Evolutionary conservation across 2,329 filamentous ascomycete genomes (phyloP).

Genomic region (Penicillium sclerotigenum): DNA sequence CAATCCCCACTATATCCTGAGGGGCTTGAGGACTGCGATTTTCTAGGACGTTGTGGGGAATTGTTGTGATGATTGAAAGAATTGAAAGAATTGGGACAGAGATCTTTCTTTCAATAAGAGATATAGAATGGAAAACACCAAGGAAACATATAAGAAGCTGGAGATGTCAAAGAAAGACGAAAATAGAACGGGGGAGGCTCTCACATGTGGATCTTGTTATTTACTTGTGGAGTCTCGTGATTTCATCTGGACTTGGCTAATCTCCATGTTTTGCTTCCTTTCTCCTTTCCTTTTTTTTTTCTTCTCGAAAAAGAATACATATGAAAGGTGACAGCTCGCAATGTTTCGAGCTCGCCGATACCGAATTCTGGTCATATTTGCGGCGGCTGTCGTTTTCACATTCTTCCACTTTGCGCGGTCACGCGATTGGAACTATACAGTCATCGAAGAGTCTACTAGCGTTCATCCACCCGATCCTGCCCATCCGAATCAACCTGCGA

Average conservation of each 20-base stretch:
- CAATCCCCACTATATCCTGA: constrained; percentile 3
- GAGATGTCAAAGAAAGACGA: not conserved
- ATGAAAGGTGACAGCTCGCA: constrained; percentile 17
- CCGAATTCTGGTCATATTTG: constrained; percentile 46
- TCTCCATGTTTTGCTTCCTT: not conserved
- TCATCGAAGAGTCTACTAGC: constrained; percentile 11
- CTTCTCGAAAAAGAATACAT: not conserved
- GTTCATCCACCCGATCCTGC: constrained; percentile 4
- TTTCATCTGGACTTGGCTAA: constrained; percentile 9
- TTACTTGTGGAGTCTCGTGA: constrained; percentile 11
- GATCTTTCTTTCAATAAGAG: not conserved
- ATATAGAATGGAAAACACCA: not conserved
- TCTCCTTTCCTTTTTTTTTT: not conserved
- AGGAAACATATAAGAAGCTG: not conserved
- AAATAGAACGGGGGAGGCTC: constrained; percentile 3
- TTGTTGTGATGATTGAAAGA: too few species aligned
- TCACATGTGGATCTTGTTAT: constrained; percentile 5
- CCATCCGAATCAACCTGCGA: constrained; percentile 4
- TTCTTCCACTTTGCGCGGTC: constrained; percentile 53
- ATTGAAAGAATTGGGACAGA: too few species aligned
- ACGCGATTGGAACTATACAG: constrained; percentile 35
- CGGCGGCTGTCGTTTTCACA: constrained; percentile 42
- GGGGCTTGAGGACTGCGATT: not conserved
- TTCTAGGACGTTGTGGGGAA: not conserved
- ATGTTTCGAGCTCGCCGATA: constrained; percentile 52